These are phyloP conservation scores for Magnusiomyces magnusii DNA, from an alignment of 1,139 yeast species.

Conservation along the genomic window DNA sequence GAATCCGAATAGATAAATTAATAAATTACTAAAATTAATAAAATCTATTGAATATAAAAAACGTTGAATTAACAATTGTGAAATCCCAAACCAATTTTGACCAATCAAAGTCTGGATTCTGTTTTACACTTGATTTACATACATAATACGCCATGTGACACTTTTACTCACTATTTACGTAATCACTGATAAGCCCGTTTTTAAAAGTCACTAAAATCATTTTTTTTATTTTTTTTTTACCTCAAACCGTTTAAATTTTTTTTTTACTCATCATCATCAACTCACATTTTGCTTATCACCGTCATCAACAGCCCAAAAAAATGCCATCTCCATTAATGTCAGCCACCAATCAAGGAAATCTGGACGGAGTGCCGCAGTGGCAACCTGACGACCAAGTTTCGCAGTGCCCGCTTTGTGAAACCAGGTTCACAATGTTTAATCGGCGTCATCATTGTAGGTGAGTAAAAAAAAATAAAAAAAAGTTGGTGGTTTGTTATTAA, in stretches of 20 bases:
- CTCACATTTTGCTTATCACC: background rate
- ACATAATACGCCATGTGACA: background rate
- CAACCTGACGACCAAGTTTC: slow-evolving; percentile 60
- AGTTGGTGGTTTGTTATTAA: too few species aligned
- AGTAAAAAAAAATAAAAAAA: too few species aligned
- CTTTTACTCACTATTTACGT: background rate
- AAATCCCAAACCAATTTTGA: background rate
- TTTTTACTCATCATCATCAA: background rate
- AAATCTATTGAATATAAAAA: too few species aligned
- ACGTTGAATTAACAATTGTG: background rate
- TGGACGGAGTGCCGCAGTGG: slow-evolving; percentile 51
- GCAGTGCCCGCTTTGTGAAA: slow-evolving; percentile 57
- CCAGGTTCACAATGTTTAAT: slow-evolving; percentile 53
- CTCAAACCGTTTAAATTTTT: background rate
- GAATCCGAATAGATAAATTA: background rate
- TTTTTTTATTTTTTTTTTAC: background rate
- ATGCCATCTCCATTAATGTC: slow-evolving; percentile 10
- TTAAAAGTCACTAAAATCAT: background rate
- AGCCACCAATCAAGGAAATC: slow-evolving; percentile 9
- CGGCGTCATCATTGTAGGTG: slow-evolving; percentile 86
- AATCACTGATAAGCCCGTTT: background rate
- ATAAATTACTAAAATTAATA: background rate
- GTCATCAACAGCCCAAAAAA: background rate
- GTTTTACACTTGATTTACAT: background rate
- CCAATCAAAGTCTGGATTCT: background rate